These are phyloP conservation scores for Murraya koenigii DNA, from an alignment of 345 rosid genomes.

Conservation along the genomic window DNA sequence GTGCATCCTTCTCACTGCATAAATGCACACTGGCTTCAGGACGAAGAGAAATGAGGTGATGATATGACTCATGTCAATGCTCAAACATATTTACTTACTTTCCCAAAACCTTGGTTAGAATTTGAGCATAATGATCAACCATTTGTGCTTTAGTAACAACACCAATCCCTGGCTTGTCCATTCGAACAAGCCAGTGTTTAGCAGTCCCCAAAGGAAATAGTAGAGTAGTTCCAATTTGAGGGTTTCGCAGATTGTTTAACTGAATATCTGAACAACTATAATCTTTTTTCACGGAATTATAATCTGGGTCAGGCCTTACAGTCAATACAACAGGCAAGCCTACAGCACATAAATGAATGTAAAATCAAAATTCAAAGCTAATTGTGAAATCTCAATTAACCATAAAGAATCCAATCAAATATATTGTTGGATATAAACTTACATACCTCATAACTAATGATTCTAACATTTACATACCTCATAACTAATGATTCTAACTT, in stretches of 20 bases:
- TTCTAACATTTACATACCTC: not conserved
- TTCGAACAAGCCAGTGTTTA: constrained; percentile 70
- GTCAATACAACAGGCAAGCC: constrained; percentile 71
- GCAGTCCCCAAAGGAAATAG: constrained; percentile 62
- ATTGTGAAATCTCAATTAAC: not conserved
- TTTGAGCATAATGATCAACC: constrained; percentile 76
- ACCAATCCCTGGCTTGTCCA: constrained; percentile 70
- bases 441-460: too few species aligned
- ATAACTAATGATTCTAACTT: not conserved
- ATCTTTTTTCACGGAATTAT: constrained; percentile 41
- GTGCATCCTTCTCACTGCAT: constrained; percentile 82
- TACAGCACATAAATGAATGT: constrained; percentile 22
- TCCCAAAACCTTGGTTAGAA: constrained; percentile 71
- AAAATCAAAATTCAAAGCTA: not conserved
- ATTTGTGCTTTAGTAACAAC: constrained; percentile 89
- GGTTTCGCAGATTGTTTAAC: constrained; percentile 7
- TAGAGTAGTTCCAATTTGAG: constrained; percentile 26
- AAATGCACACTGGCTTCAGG: constrained; percentile 2
- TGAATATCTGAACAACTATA: constrained; percentile 26
- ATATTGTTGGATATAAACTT: not conserved
- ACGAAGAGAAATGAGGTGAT: not conserved
- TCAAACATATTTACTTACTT: constrained; percentile 46
- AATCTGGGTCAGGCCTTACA: constrained; percentile 59
- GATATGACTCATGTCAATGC: not conserved
- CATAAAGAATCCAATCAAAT: not conserved